These are phyloP conservation scores for Ceratocystis diversiconidia DNA, from an alignment of 2,329 filamentous ascomycete genomes.

Conservation along the genomic window DNA sequence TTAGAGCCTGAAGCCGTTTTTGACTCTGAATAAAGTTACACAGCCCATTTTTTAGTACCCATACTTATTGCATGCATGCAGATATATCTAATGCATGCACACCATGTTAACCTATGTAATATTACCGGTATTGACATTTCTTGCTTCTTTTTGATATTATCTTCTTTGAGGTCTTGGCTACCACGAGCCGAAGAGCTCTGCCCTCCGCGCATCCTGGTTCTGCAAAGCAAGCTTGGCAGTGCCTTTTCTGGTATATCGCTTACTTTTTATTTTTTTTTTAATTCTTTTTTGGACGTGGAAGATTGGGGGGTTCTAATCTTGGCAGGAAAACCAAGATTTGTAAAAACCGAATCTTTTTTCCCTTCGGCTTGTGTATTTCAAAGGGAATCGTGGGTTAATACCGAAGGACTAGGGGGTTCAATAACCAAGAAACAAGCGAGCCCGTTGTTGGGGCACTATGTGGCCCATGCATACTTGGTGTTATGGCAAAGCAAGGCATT, in stretches of 20 bases:
- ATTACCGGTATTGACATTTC: neutral
- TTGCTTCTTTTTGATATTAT: neutral
- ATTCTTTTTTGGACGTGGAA: neutral
- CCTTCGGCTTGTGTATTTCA: neutral
- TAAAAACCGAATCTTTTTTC: neutral
- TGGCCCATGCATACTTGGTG: neutral
- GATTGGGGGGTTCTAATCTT: neutral
- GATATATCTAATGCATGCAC: neutral
- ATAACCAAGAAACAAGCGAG: neutral
- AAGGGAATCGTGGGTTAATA: neutral
- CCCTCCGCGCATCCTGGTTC: neutral
- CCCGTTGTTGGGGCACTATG: neutral
- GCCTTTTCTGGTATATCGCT: neutral
- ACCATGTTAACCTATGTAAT: neutral
- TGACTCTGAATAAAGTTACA: neutral
- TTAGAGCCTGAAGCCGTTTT: neutral
- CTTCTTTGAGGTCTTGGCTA: neutral
- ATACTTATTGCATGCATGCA: neutral
- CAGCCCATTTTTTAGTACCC: neutral
- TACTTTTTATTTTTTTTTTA: neutral
- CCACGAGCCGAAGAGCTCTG: neutral
- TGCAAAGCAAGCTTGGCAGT: neutral
- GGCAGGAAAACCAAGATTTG: neutral
- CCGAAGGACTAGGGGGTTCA: neutral
- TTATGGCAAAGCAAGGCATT: slow-evolving; percentile 1